Evolutionary conservation across 1,139 yeast species (phyloP).

Genomic region (Scheffersomyces quercinus): DNA sequence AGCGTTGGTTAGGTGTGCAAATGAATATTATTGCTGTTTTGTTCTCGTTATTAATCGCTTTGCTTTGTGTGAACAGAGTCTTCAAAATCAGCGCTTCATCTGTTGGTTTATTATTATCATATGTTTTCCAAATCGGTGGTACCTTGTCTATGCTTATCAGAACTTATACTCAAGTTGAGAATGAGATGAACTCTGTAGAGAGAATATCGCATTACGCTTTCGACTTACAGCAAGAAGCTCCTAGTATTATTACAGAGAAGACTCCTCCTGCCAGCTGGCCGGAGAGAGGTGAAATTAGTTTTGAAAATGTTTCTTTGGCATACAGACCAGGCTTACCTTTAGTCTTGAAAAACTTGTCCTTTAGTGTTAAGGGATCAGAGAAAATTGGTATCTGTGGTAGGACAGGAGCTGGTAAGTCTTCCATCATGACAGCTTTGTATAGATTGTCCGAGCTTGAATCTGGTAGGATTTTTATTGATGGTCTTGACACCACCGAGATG

Average conservation of each 20-base stretch:
- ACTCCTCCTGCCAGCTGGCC: conserved; percentile 30
- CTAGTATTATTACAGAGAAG: conserved; percentile 22
- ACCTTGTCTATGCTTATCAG: conserved; percentile 46
- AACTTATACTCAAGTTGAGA: conserved; percentile 66
- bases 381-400: conserved; percentile 75
- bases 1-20: conserved; percentile 18
- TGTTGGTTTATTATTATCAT: conserved; percentile 68
- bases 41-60: conserved; percentile 43
- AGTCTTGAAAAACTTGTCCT: conserved; percentile 56
- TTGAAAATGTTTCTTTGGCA: conserved; percentile 57
- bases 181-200: conserved; percentile 83
- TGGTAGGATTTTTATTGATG: conserved; percentile 59
- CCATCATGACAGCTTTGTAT: conserved; percentile 63
- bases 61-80: conserved; percentile 62
- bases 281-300: conserved; percentile 47
- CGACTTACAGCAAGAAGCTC: conserved; percentile 36
- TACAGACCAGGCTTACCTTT: conserved; percentile 75
- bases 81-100: conserved; percentile 62
- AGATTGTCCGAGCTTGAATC: conserved; percentile 52
- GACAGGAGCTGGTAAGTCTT: conserved; percentile 76
- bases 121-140: conserved; percentile 49
- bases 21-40: conserved; percentile 15
- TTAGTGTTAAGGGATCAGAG: conserved; percentile 51
- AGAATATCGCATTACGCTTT: conserved; percentile 68
- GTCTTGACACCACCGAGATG: conserved; percentile 48